Evolutionary conservation across 106 monocot genomes (phyloP).

Genomic region (Vanilla planifolia): DNA sequence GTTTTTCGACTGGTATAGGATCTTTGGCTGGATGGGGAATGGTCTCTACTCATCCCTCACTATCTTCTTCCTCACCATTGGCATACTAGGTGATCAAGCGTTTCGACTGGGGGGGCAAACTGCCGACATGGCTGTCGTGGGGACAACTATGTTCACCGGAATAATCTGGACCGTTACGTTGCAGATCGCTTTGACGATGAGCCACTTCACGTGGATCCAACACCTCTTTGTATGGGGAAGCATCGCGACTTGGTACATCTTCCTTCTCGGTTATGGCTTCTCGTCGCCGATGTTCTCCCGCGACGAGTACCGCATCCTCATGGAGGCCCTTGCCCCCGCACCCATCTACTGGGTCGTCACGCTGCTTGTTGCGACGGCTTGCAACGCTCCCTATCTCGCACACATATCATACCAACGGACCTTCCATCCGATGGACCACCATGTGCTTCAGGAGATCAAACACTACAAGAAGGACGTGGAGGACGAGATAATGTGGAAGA

Average conservation of each 20-base stretch:
- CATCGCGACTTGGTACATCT: conserved; percentile 51
- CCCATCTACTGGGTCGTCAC: conserved; percentile 47
- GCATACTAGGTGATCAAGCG: conserved; percentile 25
- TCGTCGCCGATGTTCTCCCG: conserved; percentile 15
- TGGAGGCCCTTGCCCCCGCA: conserved; percentile 36
- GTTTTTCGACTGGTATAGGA: conserved; percentile 60
- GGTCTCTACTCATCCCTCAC: conserved; percentile 45
- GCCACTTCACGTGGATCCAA: conserved; percentile 77
- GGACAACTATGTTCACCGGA: conserved; percentile 65
- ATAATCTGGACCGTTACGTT: conserved; percentile 57
- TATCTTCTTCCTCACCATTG: conserved; percentile 44
- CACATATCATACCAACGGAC: conserved; percentile 31
- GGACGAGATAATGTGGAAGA: conserved; percentile 49
- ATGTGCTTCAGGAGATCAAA: conserved; percentile 63
- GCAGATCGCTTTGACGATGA: conserved; percentile 60
- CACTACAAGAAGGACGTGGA: conserved; percentile 38
- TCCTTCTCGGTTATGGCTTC: conserved; percentile 41
- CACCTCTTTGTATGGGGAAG: conserved; percentile 62
- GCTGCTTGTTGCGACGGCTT: conserved; percentile 27
- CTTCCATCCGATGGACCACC: conserved; percentile 42
- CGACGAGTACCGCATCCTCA: conserved; percentile 24
- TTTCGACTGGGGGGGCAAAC: conserved; percentile 27
- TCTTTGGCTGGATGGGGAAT: conserved; percentile 63
- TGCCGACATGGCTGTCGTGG: conserved; percentile 45
- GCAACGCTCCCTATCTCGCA: conserved; percentile 40